phyloP scores from a whole-genome alignment of 2,329 filamentous ascomycete genomes.

The Phaeosphaeria sp. region DNA sequence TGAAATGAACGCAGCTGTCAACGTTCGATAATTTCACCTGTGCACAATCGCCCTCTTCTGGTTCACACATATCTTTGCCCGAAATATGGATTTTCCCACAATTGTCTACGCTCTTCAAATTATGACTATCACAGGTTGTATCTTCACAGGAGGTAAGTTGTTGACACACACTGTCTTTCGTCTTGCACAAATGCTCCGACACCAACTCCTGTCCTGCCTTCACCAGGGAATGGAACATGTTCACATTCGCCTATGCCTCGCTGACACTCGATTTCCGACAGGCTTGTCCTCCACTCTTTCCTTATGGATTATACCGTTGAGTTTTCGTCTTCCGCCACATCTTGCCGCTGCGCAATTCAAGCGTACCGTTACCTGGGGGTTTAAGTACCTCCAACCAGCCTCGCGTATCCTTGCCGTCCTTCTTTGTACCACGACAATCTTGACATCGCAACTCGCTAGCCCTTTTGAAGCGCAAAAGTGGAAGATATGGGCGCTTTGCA shows the following conservation, averaged over 20 bases:
- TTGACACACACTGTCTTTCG: background rate
- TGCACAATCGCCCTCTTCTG: background rate
- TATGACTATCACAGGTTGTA: conserved; percentile 2
- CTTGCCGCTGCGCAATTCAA: conserved; percentile 7
- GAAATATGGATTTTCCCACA: background rate
- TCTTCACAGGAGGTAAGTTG: conserved; percentile 9
- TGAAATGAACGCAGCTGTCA: background rate
- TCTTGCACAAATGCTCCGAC: background rate
- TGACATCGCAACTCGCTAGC: background rate
- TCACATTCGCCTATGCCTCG: too few relatives aligned
- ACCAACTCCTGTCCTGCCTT: background rate
- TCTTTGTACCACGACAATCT: conserved; percentile 1
- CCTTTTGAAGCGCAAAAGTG: background rate
- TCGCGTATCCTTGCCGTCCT: conserved; percentile 3
- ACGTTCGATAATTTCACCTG: background rate
- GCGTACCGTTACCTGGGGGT: conserved; percentile 10
- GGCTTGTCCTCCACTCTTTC: conserved; percentile 15
- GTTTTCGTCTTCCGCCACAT: background rate
- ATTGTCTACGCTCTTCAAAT: conserved; percentile 9
- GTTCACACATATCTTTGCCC: background rate
- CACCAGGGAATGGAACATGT: background rate
- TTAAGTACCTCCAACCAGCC: conserved; percentile 6
- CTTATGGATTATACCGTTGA: conserved; percentile 11
- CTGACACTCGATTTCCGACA: background rate
- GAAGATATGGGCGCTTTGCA: conserved; percentile 7